Evolutionary conservation across 768 basidiomycete genomes (phyloP).

Genomic region (Leccinum variicolor): DNA sequence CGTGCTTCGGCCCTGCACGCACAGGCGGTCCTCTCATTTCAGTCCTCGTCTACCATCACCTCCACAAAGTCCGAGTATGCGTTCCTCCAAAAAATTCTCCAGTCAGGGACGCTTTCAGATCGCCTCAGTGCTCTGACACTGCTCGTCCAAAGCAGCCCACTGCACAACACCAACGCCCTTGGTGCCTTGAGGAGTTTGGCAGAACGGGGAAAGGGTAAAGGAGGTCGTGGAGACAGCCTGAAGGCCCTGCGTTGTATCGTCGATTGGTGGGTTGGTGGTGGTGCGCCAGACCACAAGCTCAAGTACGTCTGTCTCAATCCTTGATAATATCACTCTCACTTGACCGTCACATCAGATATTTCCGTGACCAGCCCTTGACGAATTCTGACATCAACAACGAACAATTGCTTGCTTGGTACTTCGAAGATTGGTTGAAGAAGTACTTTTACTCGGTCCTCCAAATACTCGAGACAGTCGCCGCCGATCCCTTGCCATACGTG

Average conservation of each 20-base stretch:
- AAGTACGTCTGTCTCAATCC: slow-evolving; percentile 48
- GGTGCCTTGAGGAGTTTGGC: slow-evolving; percentile 75
- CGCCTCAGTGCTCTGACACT: slow-evolving; percentile 87
- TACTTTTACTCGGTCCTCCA: slow-evolving; percentile 93
- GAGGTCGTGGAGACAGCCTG: slow-evolving; percentile 88
- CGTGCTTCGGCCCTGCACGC: slow-evolving; percentile 50
- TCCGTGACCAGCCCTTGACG: slow-evolving; percentile 79
- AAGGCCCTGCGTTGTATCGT: slow-evolving; percentile 89
- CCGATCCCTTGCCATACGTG: slow-evolving; percentile 86
- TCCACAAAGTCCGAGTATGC: slow-evolving; percentile 64
- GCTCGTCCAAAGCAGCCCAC: slow-evolving; percentile 81
- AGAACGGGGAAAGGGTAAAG: slow-evolving; percentile 74
- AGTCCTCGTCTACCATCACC: slow-evolving; percentile 43
- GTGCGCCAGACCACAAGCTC: slow-evolving; percentile 83
- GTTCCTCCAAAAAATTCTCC: slow-evolving; percentile 83
- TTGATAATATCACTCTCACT: not conserved
- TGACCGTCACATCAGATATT: slow-evolving; percentile 56
- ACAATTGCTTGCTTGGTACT: slow-evolving; percentile 79
- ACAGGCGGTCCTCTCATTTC: slow-evolving; percentile 42
- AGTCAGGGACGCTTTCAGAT: slow-evolving; percentile 88
- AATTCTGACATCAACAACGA: slow-evolving; percentile 65
- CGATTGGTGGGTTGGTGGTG: slow-evolving; percentile 98
- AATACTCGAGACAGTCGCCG: slow-evolving; percentile 79
- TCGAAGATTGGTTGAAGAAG: slow-evolving; percentile 98
- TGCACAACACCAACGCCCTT: slow-evolving; percentile 81